Evolutionary conservation across 2,329 filamentous ascomycete genomes (phyloP), one percentile per base, ranked within the genome.

Genomic region (Meredithiella fracta): DNA sequence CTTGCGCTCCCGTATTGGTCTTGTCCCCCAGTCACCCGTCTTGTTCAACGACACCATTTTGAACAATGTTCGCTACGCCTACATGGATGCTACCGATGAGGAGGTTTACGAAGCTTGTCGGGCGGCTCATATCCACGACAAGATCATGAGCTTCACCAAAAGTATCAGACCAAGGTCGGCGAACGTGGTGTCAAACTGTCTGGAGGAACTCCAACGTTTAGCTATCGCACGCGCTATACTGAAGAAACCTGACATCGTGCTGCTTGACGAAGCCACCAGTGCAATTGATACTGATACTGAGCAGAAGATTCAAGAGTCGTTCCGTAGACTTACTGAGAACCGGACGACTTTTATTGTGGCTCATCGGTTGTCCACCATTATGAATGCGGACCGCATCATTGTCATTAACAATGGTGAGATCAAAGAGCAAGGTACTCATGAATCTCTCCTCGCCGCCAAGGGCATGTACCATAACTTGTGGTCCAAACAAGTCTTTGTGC

Each of bases 251-350:
- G 80, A 86, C 56, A 81, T 90, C 59, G 79, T 91, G 8, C 74
- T 91, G 40, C 74, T 91, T 0, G 86, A 91, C 61, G 86, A 90
- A 66, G 82, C 86, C 1, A 89, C 87, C 3, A 87, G 83, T 38
- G 82, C 85, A 5, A 81, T 91, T 58, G 81, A 87, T 59, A 82
- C 82, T 0, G 78, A 82, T 34, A 84, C 80, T 1, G 81, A 85
- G 65, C 77, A 79, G 56, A 77, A 79, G 61, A 84, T 84, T 49
- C 81, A 84, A 61, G 70, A 76, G 31, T 81, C 80, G 0, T 73
- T 85, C 54, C 70, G 69, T 57, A 71, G 70, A 52, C 70, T 83
- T 6, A 81, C 78, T 59, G 69, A 75, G 58, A 77, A 75, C 1
- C 77, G 80, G 23, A 85, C 81, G 1, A 84, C 80, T 0, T 82